These are phyloP conservation scores for Lactarius psammicola DNA, from an alignment of 768 basidiomycete species.

Conservation along the genomic window DNA sequence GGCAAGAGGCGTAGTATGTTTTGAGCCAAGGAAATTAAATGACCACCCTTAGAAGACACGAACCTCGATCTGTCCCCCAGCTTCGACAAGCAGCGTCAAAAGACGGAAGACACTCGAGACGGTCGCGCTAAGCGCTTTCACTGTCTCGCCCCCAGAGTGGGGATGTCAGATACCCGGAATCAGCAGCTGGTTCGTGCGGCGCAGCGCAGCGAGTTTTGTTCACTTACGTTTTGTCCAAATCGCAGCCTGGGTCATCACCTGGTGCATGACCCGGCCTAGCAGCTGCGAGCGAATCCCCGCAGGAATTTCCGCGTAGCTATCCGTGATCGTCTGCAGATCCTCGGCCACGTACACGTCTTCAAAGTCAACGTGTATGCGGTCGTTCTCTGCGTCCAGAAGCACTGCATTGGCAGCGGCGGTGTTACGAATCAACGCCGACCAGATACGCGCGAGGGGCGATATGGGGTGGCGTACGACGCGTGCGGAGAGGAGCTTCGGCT, in stretches of 20 bases:
- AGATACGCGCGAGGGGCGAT: conserved; percentile 27
- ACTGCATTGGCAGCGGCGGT: conserved; percentile 19
- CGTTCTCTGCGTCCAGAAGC: conserved; percentile 17
- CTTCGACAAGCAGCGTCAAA: conserved; percentile 13
- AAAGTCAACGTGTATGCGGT: conserved; percentile 12
- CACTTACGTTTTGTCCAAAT: conserved; percentile 26
- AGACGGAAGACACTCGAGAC: conserved; percentile 17
- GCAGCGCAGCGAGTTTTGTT: neutral
- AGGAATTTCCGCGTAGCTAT: conserved; percentile 23
- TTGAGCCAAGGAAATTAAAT: neutral
- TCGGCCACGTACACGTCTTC: conserved; percentile 15
- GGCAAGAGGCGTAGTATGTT: neutral
- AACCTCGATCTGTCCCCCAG: conserved; percentile 18
- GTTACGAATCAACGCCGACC: conserved; percentile 22
- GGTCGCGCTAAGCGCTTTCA: conserved; percentile 20
- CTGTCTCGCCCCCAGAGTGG: conserved; percentile 5
- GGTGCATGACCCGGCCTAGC: conserved; percentile 22
- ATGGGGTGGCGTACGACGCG: conserved; percentile 28
- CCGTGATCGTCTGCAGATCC: conserved; percentile 16
- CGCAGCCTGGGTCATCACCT: conserved; percentile 16
- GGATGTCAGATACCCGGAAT: neutral
- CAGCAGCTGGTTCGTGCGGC: neutral
- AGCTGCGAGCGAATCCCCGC: conserved; percentile 22
- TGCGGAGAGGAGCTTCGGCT: conserved; percentile 19
- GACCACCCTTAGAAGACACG: neutral